phyloP scores from a whole-genome alignment of 164 flowering plant genomes.

The Buxus sempervirens region DNA sequence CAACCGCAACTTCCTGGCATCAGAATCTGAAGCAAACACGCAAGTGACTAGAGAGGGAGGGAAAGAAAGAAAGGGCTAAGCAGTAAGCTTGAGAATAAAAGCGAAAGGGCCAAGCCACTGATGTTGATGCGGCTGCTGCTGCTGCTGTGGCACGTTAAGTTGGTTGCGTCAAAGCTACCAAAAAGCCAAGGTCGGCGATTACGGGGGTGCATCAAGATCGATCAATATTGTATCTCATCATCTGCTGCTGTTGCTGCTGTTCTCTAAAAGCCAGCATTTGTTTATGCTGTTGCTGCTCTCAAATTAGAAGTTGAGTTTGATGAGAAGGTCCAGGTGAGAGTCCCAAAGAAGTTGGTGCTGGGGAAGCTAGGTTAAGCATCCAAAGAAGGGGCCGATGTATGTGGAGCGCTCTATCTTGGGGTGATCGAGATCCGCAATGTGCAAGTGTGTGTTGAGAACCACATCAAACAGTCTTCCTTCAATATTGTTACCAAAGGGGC shows the following conservation, averaged over 20 bases:
- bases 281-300: constrained; percentile 15
- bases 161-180: background rate
- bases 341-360: constrained; percentile 12
- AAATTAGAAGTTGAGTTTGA: constrained; percentile 10
- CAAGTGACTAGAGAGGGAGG: background rate
- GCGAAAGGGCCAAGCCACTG: constrained; percentile 17
- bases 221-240: constrained; percentile 9
- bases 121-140: background rate
- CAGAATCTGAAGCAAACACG: too few species aligned
- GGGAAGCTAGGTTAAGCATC: constrained; percentile 13
- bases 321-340: constrained; percentile 6
- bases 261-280: constrained; percentile 8
- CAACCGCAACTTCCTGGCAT: too few species aligned
- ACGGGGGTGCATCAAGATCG: constrained; percentile 11
- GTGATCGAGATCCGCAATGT: constrained; percentile 9
- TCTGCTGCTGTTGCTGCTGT: constrained; percentile 19
- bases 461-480: too few species aligned
- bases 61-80: background rate
- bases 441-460: too few species aligned
- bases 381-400: constrained; percentile 20
- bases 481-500: too few species aligned
- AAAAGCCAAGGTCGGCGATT: constrained; percentile 1
- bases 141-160: constrained; percentile 4
- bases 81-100: constrained; percentile 7
- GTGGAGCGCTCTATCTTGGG: constrained; percentile 19